Percentiles rank a stretch among this genome's conserved stretches.
Conservation (phyloP, 805 yeast species). For the Vanderwaltozyma tropicalis region DNA sequence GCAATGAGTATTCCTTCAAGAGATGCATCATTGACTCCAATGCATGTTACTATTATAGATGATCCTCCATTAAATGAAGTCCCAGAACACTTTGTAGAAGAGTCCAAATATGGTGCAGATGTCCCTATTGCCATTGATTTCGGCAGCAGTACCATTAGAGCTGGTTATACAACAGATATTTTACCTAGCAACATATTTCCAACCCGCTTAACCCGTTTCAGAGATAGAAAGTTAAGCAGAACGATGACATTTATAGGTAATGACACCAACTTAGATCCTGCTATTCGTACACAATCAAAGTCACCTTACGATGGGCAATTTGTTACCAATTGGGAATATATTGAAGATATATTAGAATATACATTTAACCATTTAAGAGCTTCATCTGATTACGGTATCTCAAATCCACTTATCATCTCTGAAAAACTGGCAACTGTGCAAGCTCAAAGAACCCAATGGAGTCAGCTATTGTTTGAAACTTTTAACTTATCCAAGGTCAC, state of each 20-base stretch:
- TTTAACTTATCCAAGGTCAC: constrained; percentile 66
- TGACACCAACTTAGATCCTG: constrained; percentile 63
- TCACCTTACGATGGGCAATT: constrained; percentile 82
- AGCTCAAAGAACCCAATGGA: constrained; percentile 61
- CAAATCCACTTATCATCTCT: constrained; percentile 71
- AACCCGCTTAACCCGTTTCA: constrained; percentile 54
- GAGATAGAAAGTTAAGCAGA: constrained; percentile 62
- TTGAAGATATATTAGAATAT: constrained; percentile 76
- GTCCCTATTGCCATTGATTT: constrained; percentile 84
- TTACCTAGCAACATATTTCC: constrained; percentile 60
- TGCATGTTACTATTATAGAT: constrained; percentile 17
- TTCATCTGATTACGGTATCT: constrained; percentile 39
- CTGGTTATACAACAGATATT: constrained; percentile 42
- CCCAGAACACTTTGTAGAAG: constrained; percentile 26
- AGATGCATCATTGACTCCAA: constrained; percentile 22
- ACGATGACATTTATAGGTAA: constrained; percentile 70
- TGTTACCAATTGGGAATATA: constrained; percentile 85
- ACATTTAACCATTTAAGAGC: constrained; percentile 74
- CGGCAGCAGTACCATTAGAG: constrained; percentile 53
- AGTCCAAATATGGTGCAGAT: constrained; percentile 20
- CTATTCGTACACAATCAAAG: constrained; percentile 56
- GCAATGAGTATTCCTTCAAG: constrained; percentile 10
- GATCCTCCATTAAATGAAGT: constrained; percentile 24
- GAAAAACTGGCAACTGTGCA: constrained; percentile 67
- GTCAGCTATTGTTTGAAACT: constrained; percentile 77